Base-by-base conservation (phyloP, 1,284 basidiomycete species). In the Marasmius oreades region DNA sequence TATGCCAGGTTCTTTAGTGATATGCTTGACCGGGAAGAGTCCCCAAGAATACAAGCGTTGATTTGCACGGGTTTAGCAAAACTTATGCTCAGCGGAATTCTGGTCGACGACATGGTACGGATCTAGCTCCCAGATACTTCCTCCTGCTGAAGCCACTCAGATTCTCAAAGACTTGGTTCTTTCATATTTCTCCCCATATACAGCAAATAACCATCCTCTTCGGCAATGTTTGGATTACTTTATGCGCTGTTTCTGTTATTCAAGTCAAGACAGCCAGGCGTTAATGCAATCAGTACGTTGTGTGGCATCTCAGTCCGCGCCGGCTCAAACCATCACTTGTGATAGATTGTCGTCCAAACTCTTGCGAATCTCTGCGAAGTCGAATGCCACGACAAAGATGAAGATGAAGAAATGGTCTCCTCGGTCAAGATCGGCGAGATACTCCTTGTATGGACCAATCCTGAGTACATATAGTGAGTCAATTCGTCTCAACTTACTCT, bases 201-300 rank as follows among this genome's bases (percentile, higher is more conserved):
- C 91, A 2, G 76, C 75, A 33, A 79, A 84, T 44, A 95, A 95
- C 66, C 88, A 91, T 61, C 81, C 90, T 56, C 77, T 97, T 18
- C 80, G 92, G 46, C 94, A 97, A 71, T 94, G 89, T 66, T 72
- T 96, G 47, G 84, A 88, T 22, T 92, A 91, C 73, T 95, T 95
- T 76, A 83, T 95, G 69, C 89, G 87, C 0, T 85, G 88, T 0
- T 96, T 89, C 69, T 90, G 90, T 68, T 90, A 88, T 70, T 90
- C 90, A 12, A 86, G 86, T 0, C 70, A 80, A 0, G 65, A 67
- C 12, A 91, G 95, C 66, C 93, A 95, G 71, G 72, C 81, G 28
- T 71, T 79, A 23, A 86, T 93, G 78, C 82, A 82, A 59, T 74
- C 82, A 64, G 91, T 90, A 55, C 61, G 76, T 18, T 33, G 26